Evolutionary conservation across 257 asterid genomes (phyloP).

Genomic region (Forsythia suspensa): DNA sequence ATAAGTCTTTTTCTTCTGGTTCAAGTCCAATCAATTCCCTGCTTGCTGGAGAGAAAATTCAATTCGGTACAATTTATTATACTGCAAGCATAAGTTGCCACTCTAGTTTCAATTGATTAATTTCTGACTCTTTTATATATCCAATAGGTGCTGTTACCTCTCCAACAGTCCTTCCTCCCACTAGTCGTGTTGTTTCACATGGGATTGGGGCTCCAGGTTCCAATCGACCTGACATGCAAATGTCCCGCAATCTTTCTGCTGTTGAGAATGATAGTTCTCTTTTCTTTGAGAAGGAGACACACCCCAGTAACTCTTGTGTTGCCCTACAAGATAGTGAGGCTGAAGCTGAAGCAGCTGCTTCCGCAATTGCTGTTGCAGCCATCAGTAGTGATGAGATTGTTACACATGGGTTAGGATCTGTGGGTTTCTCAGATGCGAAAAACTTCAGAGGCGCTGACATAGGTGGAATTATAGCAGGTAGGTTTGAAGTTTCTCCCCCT

Average conservation of each 20-base stretch:
- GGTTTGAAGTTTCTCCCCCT: slow-evolving; percentile 6
- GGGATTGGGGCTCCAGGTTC: slow-evolving; percentile 89
- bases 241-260: slow-evolving; percentile 51
- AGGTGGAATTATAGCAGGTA: slow-evolving; percentile 53
- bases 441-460: slow-evolving; percentile 42
- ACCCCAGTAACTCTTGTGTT: slow-evolving; percentile 47
- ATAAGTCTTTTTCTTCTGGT: slow-evolving; percentile 63
- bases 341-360: slow-evolving; percentile 97
- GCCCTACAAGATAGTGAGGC: slow-evolving; percentile 71
- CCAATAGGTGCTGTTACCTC: slow-evolving; percentile 91
- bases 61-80: slow-evolving; percentile 60
- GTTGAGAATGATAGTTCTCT: slow-evolving; percentile 54
- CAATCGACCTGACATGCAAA: slow-evolving; percentile 68
- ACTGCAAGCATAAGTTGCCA: neutral
- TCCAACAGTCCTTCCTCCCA: slow-evolving; percentile 76
- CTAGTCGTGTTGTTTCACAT: slow-evolving; percentile 56
- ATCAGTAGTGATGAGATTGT: slow-evolving; percentile 73
- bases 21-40: slow-evolving; percentile 87
- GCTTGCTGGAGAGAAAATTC: slow-evolving; percentile 96
- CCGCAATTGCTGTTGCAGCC: slow-evolving; percentile 94
- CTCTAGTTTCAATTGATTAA: neutral
- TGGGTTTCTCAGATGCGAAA: slow-evolving; percentile 43
- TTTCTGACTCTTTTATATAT: neutral
- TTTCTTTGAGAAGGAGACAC: slow-evolving; percentile 68
- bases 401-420: slow-evolving; percentile 54